Conservation (phyloP, 495 filamentous ascomycete species). For the Usnea hakonensis region DNA sequence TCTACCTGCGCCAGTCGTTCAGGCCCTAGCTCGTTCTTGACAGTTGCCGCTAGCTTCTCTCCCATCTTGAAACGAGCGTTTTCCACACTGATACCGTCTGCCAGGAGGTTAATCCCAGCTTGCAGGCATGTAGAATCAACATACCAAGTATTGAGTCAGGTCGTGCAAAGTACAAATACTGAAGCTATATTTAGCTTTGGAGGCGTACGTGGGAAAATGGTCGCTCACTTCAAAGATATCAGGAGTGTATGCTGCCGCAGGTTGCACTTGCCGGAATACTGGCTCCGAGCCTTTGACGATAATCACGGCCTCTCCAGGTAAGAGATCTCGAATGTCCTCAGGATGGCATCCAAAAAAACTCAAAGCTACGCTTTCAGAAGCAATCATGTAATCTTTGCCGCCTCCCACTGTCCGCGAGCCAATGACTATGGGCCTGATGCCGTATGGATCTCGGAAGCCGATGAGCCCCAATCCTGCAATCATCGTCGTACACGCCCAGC, state of each 20-base stretch:
- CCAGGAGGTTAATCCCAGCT: not conserved
- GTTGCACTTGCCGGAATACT: slow-evolving; percentile 67
- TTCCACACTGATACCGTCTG: slow-evolving; percentile 86
- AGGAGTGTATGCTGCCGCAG: slow-evolving; percentile 53
- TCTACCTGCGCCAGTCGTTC: slow-evolving; percentile 82
- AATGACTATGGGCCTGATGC: slow-evolving; percentile 86
- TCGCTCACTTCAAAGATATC: slow-evolving; percentile 15
- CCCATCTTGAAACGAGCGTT: slow-evolving; percentile 89
- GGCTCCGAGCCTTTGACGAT: slow-evolving; percentile 53
- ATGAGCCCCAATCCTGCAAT: slow-evolving; percentile 77
- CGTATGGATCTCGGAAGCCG: slow-evolving; percentile 81
- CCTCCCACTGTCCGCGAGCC: slow-evolving; percentile 53
- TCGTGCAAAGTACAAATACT: slow-evolving; percentile 67
- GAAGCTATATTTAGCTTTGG: not conserved
- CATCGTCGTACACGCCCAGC: slow-evolving; percentile 87
- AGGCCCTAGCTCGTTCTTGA: slow-evolving; percentile 66
- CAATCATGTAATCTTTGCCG: slow-evolving; percentile 90
- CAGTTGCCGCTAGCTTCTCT: slow-evolving; percentile 73
- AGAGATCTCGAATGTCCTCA: slow-evolving; percentile 67
- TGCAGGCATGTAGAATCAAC: not conserved
- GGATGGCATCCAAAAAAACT: slow-evolving; percentile 69
- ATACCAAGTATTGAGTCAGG: slow-evolving; percentile 75
- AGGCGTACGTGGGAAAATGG: not conserved
- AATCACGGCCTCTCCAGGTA: slow-evolving; percentile 89
- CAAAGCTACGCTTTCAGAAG: slow-evolving; percentile 91